These are phyloP conservation scores for Lachancea quebecensis DNA, from an alignment of 805 yeast genomes.

Conservation along the genomic window DNA sequence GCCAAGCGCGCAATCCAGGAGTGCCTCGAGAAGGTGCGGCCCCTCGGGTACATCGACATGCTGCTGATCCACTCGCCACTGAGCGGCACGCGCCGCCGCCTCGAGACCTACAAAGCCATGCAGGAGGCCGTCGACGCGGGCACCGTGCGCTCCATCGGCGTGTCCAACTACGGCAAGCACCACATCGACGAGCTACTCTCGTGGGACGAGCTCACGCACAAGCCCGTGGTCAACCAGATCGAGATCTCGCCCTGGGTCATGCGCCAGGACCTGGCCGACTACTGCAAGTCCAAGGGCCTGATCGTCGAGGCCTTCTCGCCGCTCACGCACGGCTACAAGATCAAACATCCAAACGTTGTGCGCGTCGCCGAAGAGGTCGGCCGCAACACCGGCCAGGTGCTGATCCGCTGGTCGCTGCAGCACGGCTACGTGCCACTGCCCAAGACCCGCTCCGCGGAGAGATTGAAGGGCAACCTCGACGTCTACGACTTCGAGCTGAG, in stretches of 20 bases:
- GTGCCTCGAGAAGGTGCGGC: constrained; percentile 46
- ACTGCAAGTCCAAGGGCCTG: constrained; percentile 48
- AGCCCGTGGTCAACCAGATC: constrained; percentile 74
- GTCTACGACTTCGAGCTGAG: constrained; percentile 45
- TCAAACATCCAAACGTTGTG: constrained; percentile 47
- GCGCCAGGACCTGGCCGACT: constrained; percentile 55
- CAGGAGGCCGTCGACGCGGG: constrained; percentile 64
- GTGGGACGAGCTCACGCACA: constrained; percentile 47
- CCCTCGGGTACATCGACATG: constrained; percentile 63
- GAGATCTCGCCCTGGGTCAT: constrained; percentile 84
- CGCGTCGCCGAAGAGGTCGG: constrained; percentile 44
- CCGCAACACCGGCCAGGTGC: constrained; percentile 52
- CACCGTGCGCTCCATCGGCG: constrained; percentile 61
- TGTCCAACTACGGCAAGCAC: constrained; percentile 60
- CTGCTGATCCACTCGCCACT: constrained; percentile 61
- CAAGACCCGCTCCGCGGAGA: constrained; percentile 47
- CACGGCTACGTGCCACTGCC: constrained; percentile 69
- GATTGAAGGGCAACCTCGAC: constrained; percentile 50
- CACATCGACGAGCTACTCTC: constrained; percentile 55
- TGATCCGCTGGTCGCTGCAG: constrained; percentile 66
- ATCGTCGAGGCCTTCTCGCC: constrained; percentile 76
- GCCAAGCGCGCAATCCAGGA: constrained; percentile 54
- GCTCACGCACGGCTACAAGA: constrained; percentile 54
- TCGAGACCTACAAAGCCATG: constrained; percentile 65
- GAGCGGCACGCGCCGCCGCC: constrained; percentile 40